Base-by-base conservation (phyloP, 768 basidiomycete species). In the Phylloporus sp. region DNA sequence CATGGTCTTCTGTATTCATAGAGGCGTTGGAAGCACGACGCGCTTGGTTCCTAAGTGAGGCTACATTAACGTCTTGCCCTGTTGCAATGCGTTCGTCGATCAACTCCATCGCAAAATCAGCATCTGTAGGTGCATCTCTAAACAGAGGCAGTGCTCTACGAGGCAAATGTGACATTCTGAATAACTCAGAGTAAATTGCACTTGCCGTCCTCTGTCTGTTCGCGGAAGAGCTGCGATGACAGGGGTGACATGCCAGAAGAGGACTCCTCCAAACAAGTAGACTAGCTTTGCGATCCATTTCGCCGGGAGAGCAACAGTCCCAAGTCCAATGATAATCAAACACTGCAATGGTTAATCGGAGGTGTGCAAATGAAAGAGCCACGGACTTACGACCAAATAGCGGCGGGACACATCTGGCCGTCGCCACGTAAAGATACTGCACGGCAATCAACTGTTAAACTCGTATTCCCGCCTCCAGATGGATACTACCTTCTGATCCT, bases 371-470 rank as follows among this genome's bases (percentile, higher is more conserved):
- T 2, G 18, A 10, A 31, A 24, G 11, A 16, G 20, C 32, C 23
- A 38, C 27, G 41, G 7, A 51, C 77, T 57, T 59, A 84, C 85
- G 29, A 72, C 46, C 20, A 66, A 71, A 61, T 83, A 87, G 31
- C 70, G 62, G 18, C 57, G 59, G 6, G 85, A 84, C 11, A 77
- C 74, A 5, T 69, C 54, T 5, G 82, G 79, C 43, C 74, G 71
- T 24, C 84, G 76, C 85, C 86, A 86, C n/a, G 81, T 75, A 58
- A 84, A 80, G n/a, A 85, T 72, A 57, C 85, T 87, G 45, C 3
- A 23, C 23, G 27, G 23, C 27, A 42, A 23, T 26, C 45, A 57
- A 53, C n/a, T n/a, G 39, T 22, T 34, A 20, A 26, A 27, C 29
- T 43, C 18, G 5, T 45, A 18, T 11, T 11, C 29, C 49, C 24